A percentile compares a stretch with the other conserved stretches of the same genome.
Conservation (phyloP, 768 basidiomycete genomes). For the Trametes sanguinea region DNA sequence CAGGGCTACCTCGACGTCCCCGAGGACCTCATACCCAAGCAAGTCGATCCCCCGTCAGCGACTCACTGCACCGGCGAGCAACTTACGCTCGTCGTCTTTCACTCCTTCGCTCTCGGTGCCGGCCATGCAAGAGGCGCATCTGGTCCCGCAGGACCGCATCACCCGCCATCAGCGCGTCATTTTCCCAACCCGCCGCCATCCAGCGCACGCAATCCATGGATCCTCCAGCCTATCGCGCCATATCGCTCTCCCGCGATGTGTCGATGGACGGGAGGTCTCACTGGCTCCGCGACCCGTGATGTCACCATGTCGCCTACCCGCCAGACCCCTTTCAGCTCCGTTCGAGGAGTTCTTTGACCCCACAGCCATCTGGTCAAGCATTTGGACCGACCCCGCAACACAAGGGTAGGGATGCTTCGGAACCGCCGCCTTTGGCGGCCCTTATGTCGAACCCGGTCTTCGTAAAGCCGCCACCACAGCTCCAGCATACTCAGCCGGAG, state of each 20-base stretch:
- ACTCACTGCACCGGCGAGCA: slow-evolving; percentile 17
- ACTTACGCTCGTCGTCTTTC: slow-evolving; percentile 22
- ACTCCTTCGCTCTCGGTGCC: slow-evolving; percentile 20
- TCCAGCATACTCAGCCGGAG: slow-evolving; percentile 3
- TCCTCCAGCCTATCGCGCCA: slow-evolving; percentile 41
- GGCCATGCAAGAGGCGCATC: slow-evolving; percentile 9
- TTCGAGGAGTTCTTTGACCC: slow-evolving; percentile 70
- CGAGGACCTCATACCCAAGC: slow-evolving; percentile 15
- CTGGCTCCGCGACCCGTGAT: slow-evolving; percentile 39
- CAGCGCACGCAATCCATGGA: slow-evolving; percentile 76
- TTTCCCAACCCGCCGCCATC: slow-evolving; percentile 21
- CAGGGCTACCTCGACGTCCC: slow-evolving; percentile 38
- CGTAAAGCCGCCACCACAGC: slow-evolving; percentile 55
- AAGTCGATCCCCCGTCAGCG: slow-evolving; percentile 11
- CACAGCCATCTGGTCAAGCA: slow-evolving; percentile 51
- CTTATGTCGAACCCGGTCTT: slow-evolving; percentile 70
- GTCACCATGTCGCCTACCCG: slow-evolving; percentile 52
- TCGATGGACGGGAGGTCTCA: slow-evolving; percentile 45
- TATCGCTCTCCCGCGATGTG: slow-evolving; percentile 40
- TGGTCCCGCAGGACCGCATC: slow-evolving; percentile 22
- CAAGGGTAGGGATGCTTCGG: slow-evolving; percentile 55
- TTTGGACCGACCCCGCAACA: slow-evolving; percentile 47
- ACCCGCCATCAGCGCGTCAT: slow-evolving; percentile 16
- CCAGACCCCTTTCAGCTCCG: slow-evolving; percentile 48
- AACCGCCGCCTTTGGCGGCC: slow-evolving; percentile 66